phyloP scores from a whole-genome alignment of 2,329 filamentous ascomycete species.

The Pseudogymnoascus sp. region DNA sequence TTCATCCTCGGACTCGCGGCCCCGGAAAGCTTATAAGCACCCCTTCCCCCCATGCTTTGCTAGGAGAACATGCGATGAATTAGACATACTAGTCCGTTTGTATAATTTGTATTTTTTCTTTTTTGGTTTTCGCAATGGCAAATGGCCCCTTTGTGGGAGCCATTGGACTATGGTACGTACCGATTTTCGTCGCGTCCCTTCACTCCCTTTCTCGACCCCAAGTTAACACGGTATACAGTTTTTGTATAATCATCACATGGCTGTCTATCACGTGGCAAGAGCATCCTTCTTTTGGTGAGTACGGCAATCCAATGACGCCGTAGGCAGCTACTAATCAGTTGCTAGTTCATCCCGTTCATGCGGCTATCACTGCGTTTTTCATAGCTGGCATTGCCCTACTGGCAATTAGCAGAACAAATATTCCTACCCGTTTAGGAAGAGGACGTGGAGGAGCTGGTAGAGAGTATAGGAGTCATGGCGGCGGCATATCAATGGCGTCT shows the following conservation, averaged over 20 bases:
- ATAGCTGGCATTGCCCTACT: background rate
- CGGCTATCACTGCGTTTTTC: background rate
- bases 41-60: background rate
- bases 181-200: background rate
- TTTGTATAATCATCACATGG: slow-evolving; percentile 7
- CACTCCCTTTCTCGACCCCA: background rate
- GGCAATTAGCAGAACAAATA: background rate
- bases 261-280: slow-evolving; percentile 4
- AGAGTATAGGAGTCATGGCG: background rate
- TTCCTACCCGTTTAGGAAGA: slow-evolving; percentile 3
- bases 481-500: background rate
- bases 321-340: background rate
- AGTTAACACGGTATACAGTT: slow-evolving; percentile 1
- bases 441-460: slow-evolving; percentile 8
- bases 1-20: background rate
- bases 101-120: background rate
- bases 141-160: slow-evolving; percentile 3
- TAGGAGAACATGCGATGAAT: background rate
- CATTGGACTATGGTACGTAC: slow-evolving; percentile 5
- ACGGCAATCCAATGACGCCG: background rate
- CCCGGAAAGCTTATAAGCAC: background rate
- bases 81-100: background rate
- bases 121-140: background rate
- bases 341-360: background rate
- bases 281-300: slow-evolving; percentile 5